These are phyloP conservation scores for Eruca vesicaria DNA, from an alignment of 441 rosid genomes.

Conservation along the genomic window DNA sequence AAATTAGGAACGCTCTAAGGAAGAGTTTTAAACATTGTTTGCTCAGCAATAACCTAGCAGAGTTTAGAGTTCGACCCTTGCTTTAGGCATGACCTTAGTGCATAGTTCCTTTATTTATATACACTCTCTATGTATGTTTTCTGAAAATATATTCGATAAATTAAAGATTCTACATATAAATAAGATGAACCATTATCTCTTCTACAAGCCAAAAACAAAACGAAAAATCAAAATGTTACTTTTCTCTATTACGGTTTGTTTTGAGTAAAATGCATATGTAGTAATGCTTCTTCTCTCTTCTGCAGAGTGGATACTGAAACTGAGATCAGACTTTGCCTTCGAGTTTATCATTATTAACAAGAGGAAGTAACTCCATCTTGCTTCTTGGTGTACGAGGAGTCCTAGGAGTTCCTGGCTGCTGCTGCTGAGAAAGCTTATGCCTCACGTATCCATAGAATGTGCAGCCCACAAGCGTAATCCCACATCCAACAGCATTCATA, in stretches of 20 bases:
- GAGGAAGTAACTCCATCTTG: constrained; percentile 79
- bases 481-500: constrained; percentile 92
- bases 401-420: constrained; percentile 67
- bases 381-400: constrained; percentile 82
- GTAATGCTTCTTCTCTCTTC: constrained; percentile 15
- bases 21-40: constrained; percentile 9
- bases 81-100: constrained; percentile 4
- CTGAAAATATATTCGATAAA: constrained; percentile 14
- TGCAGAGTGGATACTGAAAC: constrained; percentile 1
- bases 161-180: constrained; percentile 30
- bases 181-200: constrained; percentile 25
- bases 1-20: background rate
- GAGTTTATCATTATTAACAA: constrained; percentile 80
- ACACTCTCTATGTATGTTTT: background rate
- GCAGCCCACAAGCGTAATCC: constrained; percentile 84
- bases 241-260: constrained; percentile 22
- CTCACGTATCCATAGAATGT: constrained; percentile 94
- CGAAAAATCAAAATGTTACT: constrained; percentile 15
- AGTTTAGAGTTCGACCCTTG: background rate
- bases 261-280: constrained; percentile 30
- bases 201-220: constrained; percentile 14
- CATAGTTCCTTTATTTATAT: background rate
- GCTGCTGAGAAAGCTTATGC: constrained; percentile 76
- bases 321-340: constrained; percentile 67
- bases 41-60: background rate